These are phyloP conservation scores for Cyberlindnera xishuangbannaensis DNA, from an alignment of 805 yeast genomes.

Conservation along the genomic window DNA sequence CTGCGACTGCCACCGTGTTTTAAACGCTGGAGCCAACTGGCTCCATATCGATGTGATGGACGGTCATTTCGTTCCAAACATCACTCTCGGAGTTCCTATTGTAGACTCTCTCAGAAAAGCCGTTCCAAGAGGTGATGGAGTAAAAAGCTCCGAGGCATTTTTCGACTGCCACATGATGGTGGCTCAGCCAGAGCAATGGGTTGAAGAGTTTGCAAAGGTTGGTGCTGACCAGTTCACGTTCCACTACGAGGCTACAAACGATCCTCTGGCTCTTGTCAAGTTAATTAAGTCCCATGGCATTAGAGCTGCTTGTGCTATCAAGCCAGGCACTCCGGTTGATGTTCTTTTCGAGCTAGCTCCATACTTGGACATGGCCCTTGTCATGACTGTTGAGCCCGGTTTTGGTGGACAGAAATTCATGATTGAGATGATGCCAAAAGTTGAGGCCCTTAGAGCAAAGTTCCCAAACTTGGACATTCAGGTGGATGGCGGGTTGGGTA, in stretches of 20 bases:
- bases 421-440: constrained; percentile 96
- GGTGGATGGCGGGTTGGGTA: constrained; percentile 95
- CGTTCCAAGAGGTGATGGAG: constrained; percentile 58
- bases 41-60: constrained; percentile 98
- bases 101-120: constrained; percentile 70
- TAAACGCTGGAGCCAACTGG: constrained; percentile 88
- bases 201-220: constrained; percentile 81
- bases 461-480: constrained; percentile 83
- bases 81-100: constrained; percentile 89
- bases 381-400: constrained; percentile 99
- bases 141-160: constrained; percentile 41
- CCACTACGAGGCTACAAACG: constrained; percentile 87
- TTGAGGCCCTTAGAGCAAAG: constrained; percentile 61
- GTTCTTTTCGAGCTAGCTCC: constrained; percentile 72
- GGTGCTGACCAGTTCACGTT: constrained; percentile 97
- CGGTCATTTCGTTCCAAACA: constrained; percentile 96
- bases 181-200: constrained; percentile 87
- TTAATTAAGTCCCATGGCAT: constrained; percentile 76
- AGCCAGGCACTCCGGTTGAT: constrained; percentile 88
- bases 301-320: constrained; percentile 90
- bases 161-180: constrained; percentile 99
- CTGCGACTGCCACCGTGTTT: constrained; percentile 76
- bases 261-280: constrained; percentile 68
- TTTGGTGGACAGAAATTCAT: constrained; percentile 97
- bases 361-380: constrained; percentile 85